Evolutionary conservation across 1,284 basidiomycete species (phyloP), one percentile per base, ranked within the genome.

Genomic region (Ganoderma lingzhi): DNA sequence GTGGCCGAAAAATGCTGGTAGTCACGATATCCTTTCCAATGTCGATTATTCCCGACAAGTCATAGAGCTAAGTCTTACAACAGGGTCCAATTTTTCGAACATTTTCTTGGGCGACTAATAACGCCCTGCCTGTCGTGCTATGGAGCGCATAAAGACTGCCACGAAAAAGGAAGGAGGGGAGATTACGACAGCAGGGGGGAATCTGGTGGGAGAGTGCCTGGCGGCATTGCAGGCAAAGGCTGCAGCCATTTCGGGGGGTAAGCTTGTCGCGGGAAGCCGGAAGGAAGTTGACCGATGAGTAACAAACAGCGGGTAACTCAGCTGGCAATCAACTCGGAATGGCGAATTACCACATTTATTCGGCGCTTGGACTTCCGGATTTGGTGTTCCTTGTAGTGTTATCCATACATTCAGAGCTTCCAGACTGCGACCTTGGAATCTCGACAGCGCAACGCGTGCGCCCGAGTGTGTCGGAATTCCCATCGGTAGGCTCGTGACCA

Each of bases 231-330:
- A 44, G 32, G 44, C 35, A 32, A 37, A 64, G 44, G 59, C 14
- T 39, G 19, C 53, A 12, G 35, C 63, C 67, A 39, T 35, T 53
- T 32, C 9, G 48, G 60, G 67, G 23, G 53, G 28, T 61, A 58
- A 64, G 63, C 51, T 68, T 68, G 59, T 68, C 45, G 53, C 66
- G 37, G 56, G 62, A 51, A 67, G 45, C 12, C 32, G 32, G 53
- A 6, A 17, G 53, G 30, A 56, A 19, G 14, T 56, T 19, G 37
- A 42, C 30, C 23, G 10, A 42, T 28, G 17, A 17, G 28, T 28
- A 39, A 68, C 48, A 64, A 58, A n/a, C 48, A 4, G 45, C 53
- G 19, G 19, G 51, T 17, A 37, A 60, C 56, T 61, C 19, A 41
- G 41, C 35, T 17, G 15, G 23, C 23, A 51, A 12, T 48, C 45